Conservation (phyloP, 345 rosid species). For the Pugionium dolabratum region DNA sequence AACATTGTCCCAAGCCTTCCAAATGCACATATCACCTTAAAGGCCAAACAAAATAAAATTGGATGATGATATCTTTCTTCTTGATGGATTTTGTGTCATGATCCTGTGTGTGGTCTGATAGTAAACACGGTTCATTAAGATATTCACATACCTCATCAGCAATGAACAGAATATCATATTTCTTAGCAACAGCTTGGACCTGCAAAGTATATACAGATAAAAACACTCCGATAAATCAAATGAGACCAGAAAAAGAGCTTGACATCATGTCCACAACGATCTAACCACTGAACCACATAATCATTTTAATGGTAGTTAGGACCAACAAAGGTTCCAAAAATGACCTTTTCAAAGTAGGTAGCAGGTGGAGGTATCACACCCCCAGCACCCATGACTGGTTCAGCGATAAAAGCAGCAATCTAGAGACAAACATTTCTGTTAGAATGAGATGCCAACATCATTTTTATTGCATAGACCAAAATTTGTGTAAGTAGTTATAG, state of each 20-base stretch:
- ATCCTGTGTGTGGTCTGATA: background rate
- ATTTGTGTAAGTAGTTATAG: background rate
- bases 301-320: background rate
- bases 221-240: slow-evolving; percentile 3
- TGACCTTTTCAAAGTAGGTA: slow-evolving; percentile 91
- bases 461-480: background rate
- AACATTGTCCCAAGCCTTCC: slow-evolving; percentile 97
- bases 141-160: slow-evolving; percentile 78
- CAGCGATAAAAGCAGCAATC: slow-evolving; percentile 98
- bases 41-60: slow-evolving; percentile 23
- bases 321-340: background rate
- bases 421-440: slow-evolving; percentile 39
- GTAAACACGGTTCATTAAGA: slow-evolving; percentile 4
- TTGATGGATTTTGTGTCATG: background rate
- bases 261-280: background rate
- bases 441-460: slow-evolving; percentile 24
- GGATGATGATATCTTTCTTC: background rate
- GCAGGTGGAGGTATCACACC: slow-evolving; percentile 97
- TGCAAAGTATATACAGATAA: slow-evolving; percentile 39
- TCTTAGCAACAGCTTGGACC: slow-evolving; percentile 91
- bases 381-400: slow-evolving; percentile 98
- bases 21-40: slow-evolving; percentile 93
- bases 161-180: slow-evolving; percentile 81
- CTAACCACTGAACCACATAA: background rate
- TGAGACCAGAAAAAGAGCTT: background rate